A percentile compares a stretch with the other conserved stretches of the same genome.
phyloP scores from a whole-genome alignment of 257 asterid species.

The Solanum piurae region DNA sequence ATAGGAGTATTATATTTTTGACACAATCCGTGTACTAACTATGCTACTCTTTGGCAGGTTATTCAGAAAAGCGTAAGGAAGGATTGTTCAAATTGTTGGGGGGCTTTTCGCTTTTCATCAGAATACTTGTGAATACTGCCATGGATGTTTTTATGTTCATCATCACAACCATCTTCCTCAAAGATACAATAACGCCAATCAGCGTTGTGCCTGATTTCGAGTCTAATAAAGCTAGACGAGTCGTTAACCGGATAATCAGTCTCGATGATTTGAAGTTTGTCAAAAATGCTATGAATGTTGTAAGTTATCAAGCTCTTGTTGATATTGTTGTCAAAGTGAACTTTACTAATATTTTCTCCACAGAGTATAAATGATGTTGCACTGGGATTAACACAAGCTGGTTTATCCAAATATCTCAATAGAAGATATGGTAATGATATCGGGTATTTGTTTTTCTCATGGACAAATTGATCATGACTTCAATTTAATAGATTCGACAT shows the following conservation, averaged over 20 bases:
- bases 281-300: constrained; percentile 4
- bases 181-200: neutral
- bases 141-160: neutral
- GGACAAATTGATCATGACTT: neutral
- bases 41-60: neutral
- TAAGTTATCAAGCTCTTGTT: neutral
- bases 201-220: neutral
- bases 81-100: neutral
- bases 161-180: neutral
- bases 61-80: neutral
- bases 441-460: too few species aligned
- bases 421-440: constrained; percentile 23
- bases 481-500: neutral
- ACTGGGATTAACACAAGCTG: constrained; percentile 27
- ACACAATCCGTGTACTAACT: neutral
- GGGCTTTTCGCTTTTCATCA: neutral
- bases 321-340: neutral
- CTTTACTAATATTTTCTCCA: neutral
- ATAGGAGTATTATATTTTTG: neutral
- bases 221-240: neutral
- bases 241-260: neutral
- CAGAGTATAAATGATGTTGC: constrained; percentile 39
- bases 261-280: neutral
- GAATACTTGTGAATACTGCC: neutral
- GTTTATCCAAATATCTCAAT: constrained; percentile 27